These are phyloP conservation scores for Mycena vitilis DNA, from an alignment of 768 basidiomycete genomes.

Conservation along the genomic window DNA sequence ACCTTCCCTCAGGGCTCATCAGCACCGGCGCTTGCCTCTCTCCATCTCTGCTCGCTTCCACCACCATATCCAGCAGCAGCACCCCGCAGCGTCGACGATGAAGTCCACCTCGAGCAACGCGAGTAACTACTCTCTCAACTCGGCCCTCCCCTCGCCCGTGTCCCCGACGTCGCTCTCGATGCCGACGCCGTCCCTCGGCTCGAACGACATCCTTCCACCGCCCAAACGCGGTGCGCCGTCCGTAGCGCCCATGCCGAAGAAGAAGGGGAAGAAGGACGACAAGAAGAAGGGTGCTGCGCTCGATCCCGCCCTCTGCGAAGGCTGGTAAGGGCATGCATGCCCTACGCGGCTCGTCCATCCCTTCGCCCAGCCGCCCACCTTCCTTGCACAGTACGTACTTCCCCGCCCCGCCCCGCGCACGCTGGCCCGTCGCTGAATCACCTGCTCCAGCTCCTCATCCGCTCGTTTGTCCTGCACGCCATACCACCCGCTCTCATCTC, in stretches of 20 bases:
- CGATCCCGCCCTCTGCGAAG: constrained; percentile 33
- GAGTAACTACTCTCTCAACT: constrained; percentile 14
- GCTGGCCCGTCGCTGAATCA: not conserved
- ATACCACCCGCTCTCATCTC: too few relatives aligned
- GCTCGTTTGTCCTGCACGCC: too few relatives aligned
- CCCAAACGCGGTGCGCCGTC: constrained; percentile 34
- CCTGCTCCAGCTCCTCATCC: too few relatives aligned
- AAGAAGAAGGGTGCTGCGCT: constrained; percentile 8
- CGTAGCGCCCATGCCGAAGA: constrained; percentile 6
- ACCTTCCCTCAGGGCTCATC: constrained; percentile 13
- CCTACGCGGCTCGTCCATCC: too few relatives aligned
- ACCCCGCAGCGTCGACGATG: not conserved
- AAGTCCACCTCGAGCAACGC: constrained; percentile 12
- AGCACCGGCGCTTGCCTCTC: not conserved
- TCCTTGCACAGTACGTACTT: not conserved
- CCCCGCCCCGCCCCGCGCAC: not conserved
- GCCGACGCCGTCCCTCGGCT: constrained; percentile 33
- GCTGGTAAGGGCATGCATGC: constrained; percentile 22
- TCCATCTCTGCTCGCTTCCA: not conserved
- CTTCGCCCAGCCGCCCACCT: too few relatives aligned
- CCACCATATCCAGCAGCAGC: not conserved
- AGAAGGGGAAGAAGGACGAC: constrained; percentile 4
- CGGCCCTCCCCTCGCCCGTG: constrained; percentile 28
- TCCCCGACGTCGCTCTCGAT: constrained; percentile 26
- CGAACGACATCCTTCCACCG: constrained; percentile 29